Conservation (phyloP, 2,329 filamentous ascomycete genomes). For the Colletotrichum sp. region DNA sequence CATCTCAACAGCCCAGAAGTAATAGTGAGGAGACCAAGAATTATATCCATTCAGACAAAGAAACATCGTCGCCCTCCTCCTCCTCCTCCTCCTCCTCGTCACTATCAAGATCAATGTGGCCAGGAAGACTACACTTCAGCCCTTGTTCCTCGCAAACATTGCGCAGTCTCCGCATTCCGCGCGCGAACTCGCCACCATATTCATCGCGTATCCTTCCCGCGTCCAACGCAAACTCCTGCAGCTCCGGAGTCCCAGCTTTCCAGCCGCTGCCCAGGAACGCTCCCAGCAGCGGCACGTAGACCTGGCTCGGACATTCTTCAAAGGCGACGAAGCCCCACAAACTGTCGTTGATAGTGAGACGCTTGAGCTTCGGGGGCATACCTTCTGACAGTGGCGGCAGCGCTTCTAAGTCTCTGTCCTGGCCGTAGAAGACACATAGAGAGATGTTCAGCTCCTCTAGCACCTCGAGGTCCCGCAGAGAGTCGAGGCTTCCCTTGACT, state of each 20-base stretch:
- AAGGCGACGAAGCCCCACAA: not conserved
- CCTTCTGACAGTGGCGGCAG: not conserved
- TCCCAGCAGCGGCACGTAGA: not conserved
- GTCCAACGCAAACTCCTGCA: not conserved
- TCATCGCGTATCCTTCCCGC: fast-evolving
- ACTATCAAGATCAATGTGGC: not conserved
- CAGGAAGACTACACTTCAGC: not conserved
- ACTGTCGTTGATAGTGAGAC: not conserved
- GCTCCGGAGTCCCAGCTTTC: not conserved
- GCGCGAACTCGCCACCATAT: not conserved
- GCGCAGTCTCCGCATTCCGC: not conserved
- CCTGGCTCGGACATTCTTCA: not conserved
- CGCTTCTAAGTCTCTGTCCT: not conserved
- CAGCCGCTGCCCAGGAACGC: not conserved
- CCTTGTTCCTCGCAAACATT: not conserved
- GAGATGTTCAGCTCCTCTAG: not conserved
- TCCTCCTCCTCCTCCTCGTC: not conserved
- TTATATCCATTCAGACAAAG: not conserved
- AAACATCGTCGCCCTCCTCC: not conserved
- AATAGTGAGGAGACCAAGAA: not conserved
- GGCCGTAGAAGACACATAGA: not conserved
- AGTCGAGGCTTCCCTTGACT: not conserved
- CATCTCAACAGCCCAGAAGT: not conserved
- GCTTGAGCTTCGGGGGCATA: not conserved
- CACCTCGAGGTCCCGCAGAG: not conserved